A percentile compares a stretch with the other conserved stretches of the same genome.
phyloP scores from a whole-genome alignment of 2,329 filamentous ascomycete genomes.

The Peltaster fructicola region DNA sequence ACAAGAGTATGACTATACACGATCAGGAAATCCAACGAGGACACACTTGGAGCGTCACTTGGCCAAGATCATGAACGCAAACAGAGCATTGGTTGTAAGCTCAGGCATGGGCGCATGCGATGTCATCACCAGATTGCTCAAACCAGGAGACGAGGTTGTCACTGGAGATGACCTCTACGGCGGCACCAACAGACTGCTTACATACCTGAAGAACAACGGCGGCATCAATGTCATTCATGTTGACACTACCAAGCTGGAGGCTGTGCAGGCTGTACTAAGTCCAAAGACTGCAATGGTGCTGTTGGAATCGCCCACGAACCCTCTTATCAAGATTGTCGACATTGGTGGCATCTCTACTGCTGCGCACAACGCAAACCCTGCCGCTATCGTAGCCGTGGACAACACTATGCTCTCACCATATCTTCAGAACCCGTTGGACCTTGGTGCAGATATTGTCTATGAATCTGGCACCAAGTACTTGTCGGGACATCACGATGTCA shows the following conservation, averaged over 20 bases:
- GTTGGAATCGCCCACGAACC: constrained; percentile 92
- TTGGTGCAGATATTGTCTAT: constrained; percentile 91
- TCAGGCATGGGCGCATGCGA: constrained; percentile 96
- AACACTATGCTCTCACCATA: constrained; percentile 98
- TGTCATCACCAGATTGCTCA: constrained; percentile 79
- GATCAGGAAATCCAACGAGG: constrained; percentile 89
- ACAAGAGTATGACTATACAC: constrained; percentile 92
- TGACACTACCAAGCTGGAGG: constrained; percentile 67
- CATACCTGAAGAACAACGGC: constrained; percentile 74
- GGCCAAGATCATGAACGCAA: constrained; percentile 97
- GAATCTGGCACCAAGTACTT: constrained; percentile 97
- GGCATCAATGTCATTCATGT: constrained; percentile 92
- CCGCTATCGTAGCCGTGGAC: constrained; percentile 76
- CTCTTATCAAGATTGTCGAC: constrained; percentile 94
- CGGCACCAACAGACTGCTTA: constrained; percentile 82
- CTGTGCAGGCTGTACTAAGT: constrained; percentile 50
- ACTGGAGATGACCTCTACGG: constrained; percentile 96
- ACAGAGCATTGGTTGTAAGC: constrained; percentile 76
- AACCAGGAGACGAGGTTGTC: constrained; percentile 89
- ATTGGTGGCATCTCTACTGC: constrained; percentile 61
- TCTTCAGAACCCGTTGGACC: constrained; percentile 79
- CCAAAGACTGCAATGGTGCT: constrained; percentile 87
- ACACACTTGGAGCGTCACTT: constrained; percentile 92
- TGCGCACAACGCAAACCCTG: constrained; percentile 60
- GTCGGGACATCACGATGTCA: constrained; percentile 94